Percentiles rank a stretch among this genome's conserved stretches.
Conservation (phyloP, 306 rosid species). For the Prunus salicina region DNA sequence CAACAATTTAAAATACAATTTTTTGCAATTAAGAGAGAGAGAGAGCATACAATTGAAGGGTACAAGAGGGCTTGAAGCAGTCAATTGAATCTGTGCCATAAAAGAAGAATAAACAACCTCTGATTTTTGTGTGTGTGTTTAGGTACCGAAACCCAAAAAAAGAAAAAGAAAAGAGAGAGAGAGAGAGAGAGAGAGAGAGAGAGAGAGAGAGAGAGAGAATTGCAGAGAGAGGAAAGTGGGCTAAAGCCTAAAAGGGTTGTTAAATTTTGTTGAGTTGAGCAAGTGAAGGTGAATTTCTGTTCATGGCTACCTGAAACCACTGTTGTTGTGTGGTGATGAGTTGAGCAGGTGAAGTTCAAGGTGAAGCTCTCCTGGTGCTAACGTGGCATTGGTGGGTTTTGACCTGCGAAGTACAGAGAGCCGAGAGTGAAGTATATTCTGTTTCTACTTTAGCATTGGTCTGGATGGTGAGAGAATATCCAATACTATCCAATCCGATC, state of each 20-base stretch:
- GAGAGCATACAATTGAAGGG: slow-evolving; percentile 33
- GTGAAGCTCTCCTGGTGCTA: neutral
- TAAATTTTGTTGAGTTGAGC: neutral
- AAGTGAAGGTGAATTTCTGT: neutral
- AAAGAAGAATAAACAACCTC: slow-evolving; percentile 9
- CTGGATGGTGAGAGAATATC: slow-evolving; percentile 1
- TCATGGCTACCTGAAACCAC: neutral
- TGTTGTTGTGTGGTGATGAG: neutral
- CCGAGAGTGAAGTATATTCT: slow-evolving; percentile 3
- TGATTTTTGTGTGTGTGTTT: neutral
- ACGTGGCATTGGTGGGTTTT: slow-evolving; percentile 3
- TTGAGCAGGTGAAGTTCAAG: neutral
- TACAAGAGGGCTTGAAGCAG: slow-evolving; percentile 29
- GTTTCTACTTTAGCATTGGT: neutral
- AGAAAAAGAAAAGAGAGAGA: neutral
- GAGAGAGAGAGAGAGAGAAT: too few relatives aligned
- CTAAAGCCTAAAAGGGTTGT: neutral
- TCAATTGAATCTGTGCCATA: slow-evolving; percentile 42
- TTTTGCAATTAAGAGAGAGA: neutral
- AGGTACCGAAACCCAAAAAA: neutral
- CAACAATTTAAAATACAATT: neutral
- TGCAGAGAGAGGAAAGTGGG: neutral
- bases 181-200: too few relatives aligned
- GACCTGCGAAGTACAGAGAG: neutral
- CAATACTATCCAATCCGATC: neutral